Evolutionary conservation across 129 eudicot genomes (phyloP), one percentile per base, ranked within the genome.

Genomic region (Cynara cardunculus): DNA sequence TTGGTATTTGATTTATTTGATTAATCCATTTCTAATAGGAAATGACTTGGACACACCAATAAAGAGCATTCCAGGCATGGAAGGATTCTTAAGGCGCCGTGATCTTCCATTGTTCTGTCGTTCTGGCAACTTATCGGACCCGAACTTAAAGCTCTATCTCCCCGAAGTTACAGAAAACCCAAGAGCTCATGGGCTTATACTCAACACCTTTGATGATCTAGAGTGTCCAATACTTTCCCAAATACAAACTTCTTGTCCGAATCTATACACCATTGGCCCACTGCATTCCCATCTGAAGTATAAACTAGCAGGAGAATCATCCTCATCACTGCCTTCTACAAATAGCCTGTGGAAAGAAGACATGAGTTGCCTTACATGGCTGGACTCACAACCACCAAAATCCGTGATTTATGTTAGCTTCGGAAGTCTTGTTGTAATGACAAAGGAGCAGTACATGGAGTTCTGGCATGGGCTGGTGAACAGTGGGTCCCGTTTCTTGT

Each of bases 151-250:
- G 24, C 46, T 80, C 46, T 76, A 49, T 66, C 74, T 77, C 27
- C 74, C 74, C 0, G 88, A 86, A 80, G 1, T 61, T 21, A 62
- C 22, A 41, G 83, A 88, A 74, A 84, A 35, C 71, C 21, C 86
- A 5, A 82, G 84, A 66, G 92, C 90, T 25, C 21, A 59, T 8
- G 96, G 90, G 16, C 81, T 88, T 49, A 86, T 90, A 77, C 82
- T 90, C 3, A 90, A 88, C 92, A 83, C 96, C 18, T 90, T 88
- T 78, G 92, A 88, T 71, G 90, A 85, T 46, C 72, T 90, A 25
- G 96, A 90, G 64, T 87, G 82, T 9, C 82, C 92, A 10, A 81
- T 90, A n/a, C 86, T 90, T 16, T 69, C 84, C 25, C 78, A 86
- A 21, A 75, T 90, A 25, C 88, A 88, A 2, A 69, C 37, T 1